phyloP scores from a whole-genome alignment of 768 basidiomycete species.

The Amanita subjunquillea region DNA sequence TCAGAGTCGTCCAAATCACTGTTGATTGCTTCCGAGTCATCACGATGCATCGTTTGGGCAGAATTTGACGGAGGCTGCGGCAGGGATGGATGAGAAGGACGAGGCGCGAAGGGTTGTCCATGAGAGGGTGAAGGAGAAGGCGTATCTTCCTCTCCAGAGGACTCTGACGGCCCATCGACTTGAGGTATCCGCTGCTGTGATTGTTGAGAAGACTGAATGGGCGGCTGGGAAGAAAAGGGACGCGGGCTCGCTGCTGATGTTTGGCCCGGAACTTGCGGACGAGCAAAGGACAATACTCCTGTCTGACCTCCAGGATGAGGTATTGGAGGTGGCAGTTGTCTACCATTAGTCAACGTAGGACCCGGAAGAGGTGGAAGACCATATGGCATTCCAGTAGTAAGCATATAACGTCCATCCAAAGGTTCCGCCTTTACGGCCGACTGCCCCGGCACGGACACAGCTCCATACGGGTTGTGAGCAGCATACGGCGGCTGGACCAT shows the following conservation, averaged over 20 bases:
- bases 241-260: conserved; percentile 6
- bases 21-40: conserved; percentile 82
- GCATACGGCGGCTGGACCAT: conserved; percentile 54
- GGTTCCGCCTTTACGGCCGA: conserved; percentile 67
- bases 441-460: conserved; percentile 29
- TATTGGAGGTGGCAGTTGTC: conserved; percentile 28
- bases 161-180: conserved; percentile 71
- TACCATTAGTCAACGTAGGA: conserved; percentile 46
- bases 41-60: conserved; percentile 19
- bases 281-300: conserved; percentile 45
- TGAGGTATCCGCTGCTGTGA: conserved; percentile 52
- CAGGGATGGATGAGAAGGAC: conserved; percentile 63
- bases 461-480: conserved; percentile 41
- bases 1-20: conserved; percentile 96
- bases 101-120: conserved; percentile 50
- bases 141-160: conserved; percentile 49
- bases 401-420: conserved; percentile 56
- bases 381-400: conserved; percentile 38
- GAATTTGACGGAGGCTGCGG: conserved; percentile 43
- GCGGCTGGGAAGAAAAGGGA: conserved; percentile 14
- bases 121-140: conserved; percentile 54
- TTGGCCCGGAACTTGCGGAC: conserved; percentile 10
- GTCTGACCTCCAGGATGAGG: conserved; percentile 50
- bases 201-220: conserved; percentile 5
- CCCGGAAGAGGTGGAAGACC: conserved; percentile 55